A percentile compares a stretch with the other conserved stretches of the same genome.
Evolutionary conservation across 257 asterid species (phyloP).

Genomic region (Nicotiana benthamiana): DNA sequence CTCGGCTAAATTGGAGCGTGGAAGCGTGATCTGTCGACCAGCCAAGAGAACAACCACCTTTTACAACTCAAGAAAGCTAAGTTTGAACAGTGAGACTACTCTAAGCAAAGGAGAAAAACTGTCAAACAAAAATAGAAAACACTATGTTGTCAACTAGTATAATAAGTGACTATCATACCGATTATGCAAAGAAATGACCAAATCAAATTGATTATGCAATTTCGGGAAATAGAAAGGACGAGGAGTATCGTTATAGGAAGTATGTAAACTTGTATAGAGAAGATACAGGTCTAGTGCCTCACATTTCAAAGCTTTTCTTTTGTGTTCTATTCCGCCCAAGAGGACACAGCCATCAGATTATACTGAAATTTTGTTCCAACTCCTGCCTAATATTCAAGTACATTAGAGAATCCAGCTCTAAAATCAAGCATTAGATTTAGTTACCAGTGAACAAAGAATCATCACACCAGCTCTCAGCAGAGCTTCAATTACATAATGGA

Average conservation of each 20-base stretch:
- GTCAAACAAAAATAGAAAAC: neutral
- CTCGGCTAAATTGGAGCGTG: too few species aligned
- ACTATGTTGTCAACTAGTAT: neutral
- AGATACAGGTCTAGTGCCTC: neutral
- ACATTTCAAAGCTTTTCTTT: neutral
- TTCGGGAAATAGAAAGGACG: neutral
- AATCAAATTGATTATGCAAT: neutral
- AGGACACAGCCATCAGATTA: too few species aligned
- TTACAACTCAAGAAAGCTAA: neutral
- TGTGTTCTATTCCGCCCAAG: neutral
- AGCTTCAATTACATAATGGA: too few species aligned
- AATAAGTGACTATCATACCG: too few species aligned
- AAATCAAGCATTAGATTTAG: neutral
- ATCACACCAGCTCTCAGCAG: too few species aligned
- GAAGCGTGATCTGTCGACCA: neutral
- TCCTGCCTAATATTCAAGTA: neutral
- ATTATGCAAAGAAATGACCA: neutral
- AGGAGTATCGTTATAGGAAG: neutral
- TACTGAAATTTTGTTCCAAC: neutral
- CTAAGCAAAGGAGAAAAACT: neutral
- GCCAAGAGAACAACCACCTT: neutral
- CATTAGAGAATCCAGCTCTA: too few species aligned
- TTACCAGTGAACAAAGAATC: too few species aligned
- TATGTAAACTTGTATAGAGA: neutral
- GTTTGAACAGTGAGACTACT: neutral